Evolutionary conservation across 2,329 filamentous ascomycete species (phyloP), one percentile per base, ranked within the genome.

Genomic region (Ceratocystis smalleyi): DNA sequence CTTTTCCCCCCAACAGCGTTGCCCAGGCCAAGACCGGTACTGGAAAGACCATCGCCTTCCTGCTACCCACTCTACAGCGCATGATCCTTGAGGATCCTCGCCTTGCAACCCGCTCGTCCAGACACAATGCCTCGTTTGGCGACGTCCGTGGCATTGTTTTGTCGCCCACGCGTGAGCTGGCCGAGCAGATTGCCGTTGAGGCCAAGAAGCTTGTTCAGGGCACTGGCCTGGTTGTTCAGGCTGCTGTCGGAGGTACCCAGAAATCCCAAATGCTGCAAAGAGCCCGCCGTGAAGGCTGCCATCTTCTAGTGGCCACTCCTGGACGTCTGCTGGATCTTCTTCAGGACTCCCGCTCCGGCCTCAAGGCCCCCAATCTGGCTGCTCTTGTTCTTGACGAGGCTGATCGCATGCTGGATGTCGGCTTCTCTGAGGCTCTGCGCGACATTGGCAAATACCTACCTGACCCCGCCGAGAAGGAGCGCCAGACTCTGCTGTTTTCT

Each of bases 341-440:
- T 30, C 79, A 79, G 2, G 89, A 95, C 70, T 75, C 77, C 0
- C 71, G 72, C 64, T 82, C 79, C 65, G 81, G 83, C 27, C 82
- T 95, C 47, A 77, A 78, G 24, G 88, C 88, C 74, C 91, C 72
- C 74, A 91, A 89, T 73, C 86, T 97, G 78, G 88, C 90, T 73
- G 95, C 94, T 69, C 81, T 99, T 57, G 91, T 97, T 68, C 86
- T 99, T 59, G 94, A 99, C 70, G 94, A 99, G 79, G 94, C 94
- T 70, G 94, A 99, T 76, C 89, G 94, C 70, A 96, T 99, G 89
- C 82, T 99, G 72, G 94, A 99, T 77, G 94, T 95, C 79, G 94
- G 88, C 1, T 92, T 92, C 70, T 78, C 85, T 65, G 77, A 78
- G 43, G 85, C 85, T 64, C 80, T 92, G 61, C 74, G 78, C 61